Base-by-base conservation (phyloP, 169 alveolate genomes). In the Plasmodium cynomolgi region DNA sequence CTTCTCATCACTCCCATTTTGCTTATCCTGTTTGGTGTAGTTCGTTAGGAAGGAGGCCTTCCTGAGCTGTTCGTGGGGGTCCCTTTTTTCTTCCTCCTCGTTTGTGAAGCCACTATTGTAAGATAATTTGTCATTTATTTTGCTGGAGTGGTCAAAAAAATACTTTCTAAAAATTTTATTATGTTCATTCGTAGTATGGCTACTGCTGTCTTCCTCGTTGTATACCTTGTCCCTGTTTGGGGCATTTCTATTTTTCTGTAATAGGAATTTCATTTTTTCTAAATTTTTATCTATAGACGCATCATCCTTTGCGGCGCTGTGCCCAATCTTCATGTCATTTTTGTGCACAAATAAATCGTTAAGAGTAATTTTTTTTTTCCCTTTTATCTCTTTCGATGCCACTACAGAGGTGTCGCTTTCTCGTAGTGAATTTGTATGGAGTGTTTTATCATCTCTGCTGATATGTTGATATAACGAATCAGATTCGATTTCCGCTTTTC, bases 281-380 rank as follows among this genome's bases (percentile, higher is more conserved):
- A 91, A 71, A 81, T 91, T 91, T 91, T 82, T 81, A 47, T 91
- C 79, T 41, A 82, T 91, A 56, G 75, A 75, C 56, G 47, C 83
- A n/a, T 91, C 84, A 23, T 82, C 44, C 31, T 23, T 88, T 44
- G 37, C 41, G 29, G 5, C 2, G 68, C 31, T 34, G 39, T 44
- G 72, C 13, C 73, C 26, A 86, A 15, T 17, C 68, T 75, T 58
- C 37, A n/a, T 34, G 20, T 81, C 58, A 39, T 90, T 81, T 29
- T 86, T 79, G 20, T 33, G 83, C 15, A 80, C 77, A 62, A 90
- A 90, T 62, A 90, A 34, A 26, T 90, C 72, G 73, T 79, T 72
- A 26, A 90, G 79, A 29, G 90, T 90, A 39, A 72, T 62, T 90
- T 90, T 90, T 8, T 88, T 79, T 58, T 80, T 90, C 39, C 74